These are phyloP conservation scores for Hypsizygus marmoreus DNA, from an alignment of 768 basidiomycete genomes.

Conservation along the genomic window DNA sequence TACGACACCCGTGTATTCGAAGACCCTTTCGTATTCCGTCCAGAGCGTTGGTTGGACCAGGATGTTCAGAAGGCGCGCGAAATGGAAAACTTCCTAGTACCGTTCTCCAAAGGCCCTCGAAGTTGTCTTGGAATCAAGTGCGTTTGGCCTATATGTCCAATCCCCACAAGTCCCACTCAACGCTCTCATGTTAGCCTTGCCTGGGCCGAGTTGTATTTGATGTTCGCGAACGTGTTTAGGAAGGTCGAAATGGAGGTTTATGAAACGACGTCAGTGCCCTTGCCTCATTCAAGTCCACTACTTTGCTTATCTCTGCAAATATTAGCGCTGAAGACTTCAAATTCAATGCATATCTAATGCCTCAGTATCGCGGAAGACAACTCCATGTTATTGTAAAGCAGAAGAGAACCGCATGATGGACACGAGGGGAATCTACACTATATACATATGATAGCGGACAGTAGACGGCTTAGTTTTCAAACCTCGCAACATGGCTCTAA, in stretches of 20 bases:
- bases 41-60: constrained; percentile 1
- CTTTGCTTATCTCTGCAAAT: no score
- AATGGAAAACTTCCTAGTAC: not conserved
- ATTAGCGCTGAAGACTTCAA: constrained; percentile 2
- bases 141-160: not conserved
- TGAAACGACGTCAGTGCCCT: not conserved
- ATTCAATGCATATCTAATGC: not conserved
- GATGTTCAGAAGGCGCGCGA: constrained; percentile 2
- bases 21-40: not conserved
- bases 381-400: not conserved
- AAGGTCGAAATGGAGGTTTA: constrained; percentile 1
- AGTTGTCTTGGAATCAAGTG: constrained; percentile 7
- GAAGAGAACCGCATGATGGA: no score
- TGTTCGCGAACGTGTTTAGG: constrained; percentile 3
- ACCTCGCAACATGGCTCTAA: no score
- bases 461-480: no score
- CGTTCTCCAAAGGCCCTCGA: constrained; percentile 5
- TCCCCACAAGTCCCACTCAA: not conserved
- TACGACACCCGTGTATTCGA: not conserved
- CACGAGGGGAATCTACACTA: no score
- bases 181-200: not conserved
- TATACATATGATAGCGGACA: no score
- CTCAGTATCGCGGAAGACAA: not conserved
- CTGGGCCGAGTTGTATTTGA: constrained; percentile 5
- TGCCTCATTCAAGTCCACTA: no score